Percentiles rank a stretch among this genome's conserved stretches.
phyloP scores from a whole-genome alignment of 352 stramenopile genomes.

The Pythium biforme region DNA sequence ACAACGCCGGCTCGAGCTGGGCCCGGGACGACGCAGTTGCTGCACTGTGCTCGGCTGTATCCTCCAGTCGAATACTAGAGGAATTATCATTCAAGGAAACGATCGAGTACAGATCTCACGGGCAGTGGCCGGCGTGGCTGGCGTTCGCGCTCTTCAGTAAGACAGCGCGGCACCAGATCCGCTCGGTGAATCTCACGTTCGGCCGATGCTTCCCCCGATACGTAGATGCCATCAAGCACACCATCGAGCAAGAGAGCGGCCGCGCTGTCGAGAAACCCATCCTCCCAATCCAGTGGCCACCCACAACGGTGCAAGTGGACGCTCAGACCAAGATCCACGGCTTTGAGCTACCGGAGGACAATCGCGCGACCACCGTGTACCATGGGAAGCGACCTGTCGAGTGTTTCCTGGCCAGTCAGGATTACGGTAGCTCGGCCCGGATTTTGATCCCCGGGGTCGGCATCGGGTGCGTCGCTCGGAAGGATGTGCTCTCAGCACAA shows the following conservation, averaged over 20 bases:
- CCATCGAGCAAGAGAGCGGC: not conserved
- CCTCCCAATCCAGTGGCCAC: not conserved
- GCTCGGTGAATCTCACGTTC: not conserved
- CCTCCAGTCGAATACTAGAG: not conserved
- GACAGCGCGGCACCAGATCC: not conserved
- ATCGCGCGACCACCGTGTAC: not conserved
- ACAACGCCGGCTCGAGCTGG: not conserved
- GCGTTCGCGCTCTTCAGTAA: not conserved
- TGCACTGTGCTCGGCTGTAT: not conserved
- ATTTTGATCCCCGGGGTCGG: not conserved
- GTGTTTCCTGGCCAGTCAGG: not conserved
- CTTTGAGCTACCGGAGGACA: not conserved
- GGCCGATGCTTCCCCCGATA: not conserved
- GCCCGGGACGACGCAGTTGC: not conserved
- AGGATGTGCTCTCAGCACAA: not conserved
- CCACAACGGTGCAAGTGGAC: not conserved
- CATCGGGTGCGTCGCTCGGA: not conserved
- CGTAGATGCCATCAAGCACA: not conserved
- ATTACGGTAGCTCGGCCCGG: not conserved
- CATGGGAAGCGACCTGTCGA: not conserved
- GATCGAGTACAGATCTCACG: not conserved
- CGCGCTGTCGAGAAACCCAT: not conserved
- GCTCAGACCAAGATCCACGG: slow-evolving; percentile 1
- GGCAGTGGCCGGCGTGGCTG: not conserved
- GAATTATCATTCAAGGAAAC: not conserved